phyloP scores from a whole-genome alignment of 2,329 filamentous ascomycete species.

The Davidsoniella eucalypti region DNA sequence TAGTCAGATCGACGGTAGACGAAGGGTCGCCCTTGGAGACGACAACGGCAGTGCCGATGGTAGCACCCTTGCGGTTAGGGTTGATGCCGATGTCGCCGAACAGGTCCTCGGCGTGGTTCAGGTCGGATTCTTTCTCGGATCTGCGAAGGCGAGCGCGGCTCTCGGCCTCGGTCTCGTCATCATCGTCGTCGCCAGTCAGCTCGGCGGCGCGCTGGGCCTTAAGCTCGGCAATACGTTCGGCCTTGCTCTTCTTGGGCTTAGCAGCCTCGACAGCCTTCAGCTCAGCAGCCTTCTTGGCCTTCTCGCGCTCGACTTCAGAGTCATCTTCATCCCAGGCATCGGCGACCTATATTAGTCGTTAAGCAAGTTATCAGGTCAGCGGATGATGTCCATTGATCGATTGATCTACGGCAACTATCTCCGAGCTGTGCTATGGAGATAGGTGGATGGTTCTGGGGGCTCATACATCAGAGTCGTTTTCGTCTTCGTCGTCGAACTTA shows the following conservation, averaged over 20 bases:
- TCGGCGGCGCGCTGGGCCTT: slow-evolving; percentile 42
- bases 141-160: slow-evolving; percentile 57
- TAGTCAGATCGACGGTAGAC: slow-evolving; percentile 64
- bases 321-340: slow-evolving; percentile 98
- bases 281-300: slow-evolving; percentile 70
- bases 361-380: not conserved
- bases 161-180: slow-evolving; percentile 53
- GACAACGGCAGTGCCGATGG: slow-evolving; percentile 47
- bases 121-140: slow-evolving; percentile 74
- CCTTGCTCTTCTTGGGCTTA: slow-evolving; percentile 86
- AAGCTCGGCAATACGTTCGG: slow-evolving; percentile 65
- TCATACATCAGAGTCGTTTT: slow-evolving; percentile 58
- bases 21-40: slow-evolving; percentile 57
- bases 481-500: slow-evolving; percentile 86
- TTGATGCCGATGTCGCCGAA: slow-evolving; percentile 60
- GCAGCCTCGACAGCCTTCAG: slow-evolving; percentile 80
- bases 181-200: slow-evolving; percentile 34
- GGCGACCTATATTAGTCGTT: slow-evolving; percentile 47
- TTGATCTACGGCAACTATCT: not conserved
- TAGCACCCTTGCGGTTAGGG: slow-evolving; percentile 49
- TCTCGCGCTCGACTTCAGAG: slow-evolving; percentile 91
- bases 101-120: slow-evolving; percentile 79
- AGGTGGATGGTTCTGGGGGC: not conserved
- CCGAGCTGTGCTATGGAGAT: not conserved
- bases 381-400: not conserved